Base-by-base conservation (phyloP, 2,329 filamentous ascomycete species). In the Lecanicillium sp. region DNA sequence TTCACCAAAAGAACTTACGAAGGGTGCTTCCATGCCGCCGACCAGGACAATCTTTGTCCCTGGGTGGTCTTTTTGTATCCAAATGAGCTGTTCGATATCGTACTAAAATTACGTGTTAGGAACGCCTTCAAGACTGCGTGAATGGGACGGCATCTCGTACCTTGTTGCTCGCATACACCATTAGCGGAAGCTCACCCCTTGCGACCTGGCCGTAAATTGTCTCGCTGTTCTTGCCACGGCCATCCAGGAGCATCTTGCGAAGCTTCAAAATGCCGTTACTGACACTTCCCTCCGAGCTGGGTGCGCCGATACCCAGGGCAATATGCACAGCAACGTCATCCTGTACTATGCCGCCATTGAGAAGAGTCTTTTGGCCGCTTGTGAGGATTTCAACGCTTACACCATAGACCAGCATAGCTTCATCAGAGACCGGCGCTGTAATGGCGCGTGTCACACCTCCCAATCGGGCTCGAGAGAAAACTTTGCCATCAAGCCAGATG, bases 391-490 rank as follows among this genome's bases (percentile, higher is more conserved):
- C 69, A 1, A 62, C 63, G 49, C 67, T 72, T n/a, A 74, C 65
- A 14, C 71, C 72, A 5, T 57, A 58, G 5, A 67, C 54, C 17
- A 67, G 65, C 9, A 56, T 65, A 6, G 47, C 44, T 20, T 51
- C 58, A 21, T 54, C 51, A 20, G 52, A 43, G 5, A 61, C 21
- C 2, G 70, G 71, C 5, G 67, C 56, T 2, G 70, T 68, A 9
- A 75, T 58, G 1, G 68, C 67, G 41, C 62, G 61, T 4, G 70
- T 74, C 15, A 74, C 62, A 15, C 72, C 72, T 14, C 66, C 70
- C 15, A 72, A 58, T 21, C 65, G 62, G 10, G 71, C 70, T 20
- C 70, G 60, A 1, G 56, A 58, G 51, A 74, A 71, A 1, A 57
- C 55, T 50, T 66, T 65, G 1, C 69, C 70, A 20, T 70, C 67